phyloP scores from a whole-genome alignment of 805 yeast genomes.

The Priceomyces carsonii region DNA sequence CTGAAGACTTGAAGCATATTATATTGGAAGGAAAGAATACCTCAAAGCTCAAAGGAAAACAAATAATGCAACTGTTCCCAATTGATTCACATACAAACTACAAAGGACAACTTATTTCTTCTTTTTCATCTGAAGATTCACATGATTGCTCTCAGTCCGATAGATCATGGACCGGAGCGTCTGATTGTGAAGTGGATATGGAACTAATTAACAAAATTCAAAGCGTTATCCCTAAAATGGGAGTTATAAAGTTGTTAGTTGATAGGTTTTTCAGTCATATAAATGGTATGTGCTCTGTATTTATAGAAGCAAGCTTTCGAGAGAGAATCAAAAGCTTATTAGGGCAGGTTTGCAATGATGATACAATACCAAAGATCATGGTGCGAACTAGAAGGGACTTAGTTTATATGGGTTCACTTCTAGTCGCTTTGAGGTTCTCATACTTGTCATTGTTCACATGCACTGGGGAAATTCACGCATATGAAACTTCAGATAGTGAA shows the following conservation, averaged over 20 bases:
- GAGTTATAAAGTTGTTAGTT: neutral
- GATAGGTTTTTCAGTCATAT: constrained; percentile 58
- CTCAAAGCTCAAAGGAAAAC: neutral
- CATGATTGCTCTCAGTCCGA: no score
- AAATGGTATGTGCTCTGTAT: constrained; percentile 61
- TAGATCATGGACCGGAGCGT: neutral
- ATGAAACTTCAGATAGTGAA: no score
- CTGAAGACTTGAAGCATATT: neutral
- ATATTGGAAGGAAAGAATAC: neutral
- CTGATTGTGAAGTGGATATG: neutral
- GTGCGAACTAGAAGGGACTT: constrained; percentile 33
- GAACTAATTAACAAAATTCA: neutral
- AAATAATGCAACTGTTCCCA: neutral
- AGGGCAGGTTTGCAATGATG: constrained; percentile 31
- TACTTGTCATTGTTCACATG: neutral
- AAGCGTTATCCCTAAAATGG: neutral
- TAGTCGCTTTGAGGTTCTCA: constrained; percentile 23
- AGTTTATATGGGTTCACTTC: constrained; percentile 30
- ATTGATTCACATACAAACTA: neutral
- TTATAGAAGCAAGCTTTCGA: constrained; percentile 56
- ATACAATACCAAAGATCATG: constrained; percentile 18
- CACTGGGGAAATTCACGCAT: neutral
- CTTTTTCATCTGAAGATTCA: no score
- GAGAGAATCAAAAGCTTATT: constrained; percentile 40
- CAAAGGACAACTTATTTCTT: neutral